These are phyloP conservation scores for Cynara cardunculus DNA, from an alignment of 129 eudicot genomes.

Conservation along the genomic window DNA sequence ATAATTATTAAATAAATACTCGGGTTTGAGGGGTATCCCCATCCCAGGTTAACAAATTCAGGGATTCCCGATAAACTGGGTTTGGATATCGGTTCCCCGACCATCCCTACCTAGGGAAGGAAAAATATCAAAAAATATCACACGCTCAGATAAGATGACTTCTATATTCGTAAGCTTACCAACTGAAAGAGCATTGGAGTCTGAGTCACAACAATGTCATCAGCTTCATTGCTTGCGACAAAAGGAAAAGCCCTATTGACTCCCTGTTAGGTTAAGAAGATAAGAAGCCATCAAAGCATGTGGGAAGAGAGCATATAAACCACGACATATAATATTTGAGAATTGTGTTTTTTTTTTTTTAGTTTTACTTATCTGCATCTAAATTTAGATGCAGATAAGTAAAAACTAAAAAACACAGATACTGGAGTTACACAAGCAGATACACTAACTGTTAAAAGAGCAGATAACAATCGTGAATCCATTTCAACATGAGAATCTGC, in stretches of 20 bases:
- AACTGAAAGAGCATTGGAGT: conserved; percentile 92
- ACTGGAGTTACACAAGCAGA: background rate
- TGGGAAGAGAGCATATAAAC: background rate
- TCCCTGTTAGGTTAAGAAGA: conserved; percentile 49
- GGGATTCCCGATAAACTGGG: too few relatives aligned
- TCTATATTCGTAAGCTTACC: conserved; percentile 35
- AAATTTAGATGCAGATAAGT: background rate
- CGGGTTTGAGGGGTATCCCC: too few relatives aligned
- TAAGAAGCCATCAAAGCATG: conserved; percentile 4
- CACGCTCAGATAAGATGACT: background rate
- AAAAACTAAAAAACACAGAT: background rate
- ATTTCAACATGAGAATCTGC: conserved; percentile 80
- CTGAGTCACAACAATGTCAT: conserved; percentile 85
- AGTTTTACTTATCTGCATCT: too few relatives aligned
- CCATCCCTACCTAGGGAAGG: too few relatives aligned
- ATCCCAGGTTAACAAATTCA: too few relatives aligned
- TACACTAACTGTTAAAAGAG: conserved; percentile 76
- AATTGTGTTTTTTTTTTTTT: background rate
- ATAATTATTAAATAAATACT: too few relatives aligned
- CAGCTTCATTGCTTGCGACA: conserved; percentile 86
- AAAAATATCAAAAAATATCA: background rate
- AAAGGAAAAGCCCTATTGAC: conserved; percentile 94
- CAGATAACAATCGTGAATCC: conserved; percentile 91
- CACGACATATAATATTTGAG: background rate
- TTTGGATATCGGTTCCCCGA: too few relatives aligned